These are phyloP conservation scores for Beauveria varroae DNA, from an alignment of 2,329 filamentous ascomycete species.

Conservation along the genomic window DNA sequence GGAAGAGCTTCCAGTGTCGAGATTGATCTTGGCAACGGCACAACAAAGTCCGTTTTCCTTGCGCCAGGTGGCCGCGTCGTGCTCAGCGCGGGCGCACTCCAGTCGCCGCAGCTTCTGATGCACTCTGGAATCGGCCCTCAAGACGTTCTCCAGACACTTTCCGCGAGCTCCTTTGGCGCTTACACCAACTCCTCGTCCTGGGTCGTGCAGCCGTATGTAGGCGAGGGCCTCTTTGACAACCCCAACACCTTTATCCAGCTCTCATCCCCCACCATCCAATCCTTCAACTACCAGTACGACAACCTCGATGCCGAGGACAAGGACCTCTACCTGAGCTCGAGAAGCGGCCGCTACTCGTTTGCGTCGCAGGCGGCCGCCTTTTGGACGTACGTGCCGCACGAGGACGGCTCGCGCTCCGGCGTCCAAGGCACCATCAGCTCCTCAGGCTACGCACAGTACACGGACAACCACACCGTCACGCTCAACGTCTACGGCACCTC, in stretches of 20 bases:
- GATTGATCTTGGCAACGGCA: slow-evolving; percentile 24
- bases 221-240: slow-evolving; percentile 46
- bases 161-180: slow-evolving; percentile 13
- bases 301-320: slow-evolving; percentile 33
- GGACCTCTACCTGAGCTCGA: slow-evolving; percentile 37
- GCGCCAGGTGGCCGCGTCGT: slow-evolving; percentile 23
- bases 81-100: slow-evolving; percentile 31
- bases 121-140: slow-evolving; percentile 35
- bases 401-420: slow-evolving; percentile 33
- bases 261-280: slow-evolving; percentile 32
- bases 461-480: slow-evolving; percentile 39
- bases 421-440: slow-evolving; percentile 47
- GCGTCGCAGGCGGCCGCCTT: slow-evolving; percentile 46
- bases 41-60: slow-evolving; percentile 24
- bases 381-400: slow-evolving; percentile 39
- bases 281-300: slow-evolving; percentile 40
- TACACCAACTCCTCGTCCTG: slow-evolving; percentile 28
- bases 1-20: slow-evolving; percentile 35
- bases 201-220: slow-evolving; percentile 42
- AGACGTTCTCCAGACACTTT: slow-evolving; percentile 24
- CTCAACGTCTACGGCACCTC: slow-evolving; percentile 52
- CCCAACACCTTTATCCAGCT: slow-evolving; percentile 48
- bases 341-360: slow-evolving; percentile 45
- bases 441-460: slow-evolving; percentile 34
- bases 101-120: slow-evolving; percentile 35